These are phyloP conservation scores for Silene uniflora DNA, from an alignment of 148 eudicot species.

Conservation along the genomic window DNA sequence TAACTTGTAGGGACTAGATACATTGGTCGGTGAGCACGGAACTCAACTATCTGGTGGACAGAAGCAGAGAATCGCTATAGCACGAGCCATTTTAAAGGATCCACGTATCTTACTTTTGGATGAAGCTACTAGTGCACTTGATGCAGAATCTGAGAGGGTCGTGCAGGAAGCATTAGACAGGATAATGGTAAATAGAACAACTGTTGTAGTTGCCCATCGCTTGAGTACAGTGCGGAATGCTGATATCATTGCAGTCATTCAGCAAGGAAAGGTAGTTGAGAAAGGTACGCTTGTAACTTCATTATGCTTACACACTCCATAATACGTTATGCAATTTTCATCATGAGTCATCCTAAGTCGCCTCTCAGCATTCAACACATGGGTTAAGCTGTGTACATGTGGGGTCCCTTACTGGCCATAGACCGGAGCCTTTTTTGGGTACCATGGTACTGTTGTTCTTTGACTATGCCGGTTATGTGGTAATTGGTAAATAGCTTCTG, in stretches of 20 bases:
- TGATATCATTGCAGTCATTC: constrained; percentile 64
- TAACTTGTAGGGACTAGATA: constrained; percentile 57
- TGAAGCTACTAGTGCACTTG: constrained; percentile 93
- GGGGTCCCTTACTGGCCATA: too few species aligned
- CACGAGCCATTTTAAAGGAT: constrained; percentile 76
- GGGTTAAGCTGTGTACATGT: too few species aligned
- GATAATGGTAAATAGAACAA: constrained; percentile 69
- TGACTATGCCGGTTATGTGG: not conserved
- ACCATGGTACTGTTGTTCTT: not conserved
- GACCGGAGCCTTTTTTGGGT: not conserved
- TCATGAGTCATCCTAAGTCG: not conserved
- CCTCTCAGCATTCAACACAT: too few species aligned
- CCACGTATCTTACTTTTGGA: constrained; percentile 77
- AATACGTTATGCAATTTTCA: not conserved
- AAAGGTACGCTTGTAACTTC: constrained; percentile 41
- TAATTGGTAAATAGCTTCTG: not conserved
- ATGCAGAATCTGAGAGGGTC: constrained; percentile 75
- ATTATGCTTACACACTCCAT: not conserved
- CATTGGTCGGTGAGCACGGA: constrained; percentile 83
- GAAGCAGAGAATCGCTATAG: constrained; percentile 83
- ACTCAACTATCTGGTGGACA: constrained; percentile 82
- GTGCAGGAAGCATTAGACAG: constrained; percentile 80
- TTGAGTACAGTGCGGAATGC: constrained; percentile 74
- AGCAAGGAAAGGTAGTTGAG: constrained; percentile 70
- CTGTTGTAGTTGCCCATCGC: constrained; percentile 82